Evolutionary conservation across 2,329 filamentous ascomycete species (phyloP).

Genomic region (Pestalotiopsis sp.): DNA sequence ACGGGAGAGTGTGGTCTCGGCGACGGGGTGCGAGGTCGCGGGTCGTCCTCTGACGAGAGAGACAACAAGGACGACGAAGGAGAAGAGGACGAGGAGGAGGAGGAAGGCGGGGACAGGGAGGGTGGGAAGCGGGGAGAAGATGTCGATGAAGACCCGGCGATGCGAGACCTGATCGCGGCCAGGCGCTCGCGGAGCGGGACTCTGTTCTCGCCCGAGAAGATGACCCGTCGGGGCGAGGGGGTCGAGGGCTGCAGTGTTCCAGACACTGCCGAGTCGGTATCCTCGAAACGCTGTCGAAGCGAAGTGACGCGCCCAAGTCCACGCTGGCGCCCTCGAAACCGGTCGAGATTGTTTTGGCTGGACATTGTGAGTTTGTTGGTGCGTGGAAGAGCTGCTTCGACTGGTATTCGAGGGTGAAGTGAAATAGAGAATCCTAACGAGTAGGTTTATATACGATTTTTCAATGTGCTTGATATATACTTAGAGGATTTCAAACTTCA

Average conservation of each 20-base stretch:
- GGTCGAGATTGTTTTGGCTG: not conserved
- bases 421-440: not conserved
- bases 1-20: not conserved
- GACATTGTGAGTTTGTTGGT: not conserved
- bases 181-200: not conserved
- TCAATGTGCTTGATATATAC: not conserved
- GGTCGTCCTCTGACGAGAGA: not conserved
- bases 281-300: not conserved
- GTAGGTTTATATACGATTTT: not conserved
- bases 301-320: not conserved
- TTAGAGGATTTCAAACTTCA: not conserved
- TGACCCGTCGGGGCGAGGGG: not conserved
- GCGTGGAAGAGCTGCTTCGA: not conserved
- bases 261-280: not conserved
- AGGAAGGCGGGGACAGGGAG: not conserved
- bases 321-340: not conserved
- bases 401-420: not conserved
- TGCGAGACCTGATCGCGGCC: not conserved
- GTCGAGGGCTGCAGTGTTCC: not conserved
- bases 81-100: not conserved
- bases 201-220: not conserved
- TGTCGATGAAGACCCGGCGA: not conserved
- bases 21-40: not conserved
- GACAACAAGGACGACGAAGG: not conserved
- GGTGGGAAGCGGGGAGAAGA: not conserved